phyloP scores from a whole-genome alignment of 2,329 filamentous ascomycete genomes.

The Xylogone sp. region DNA sequence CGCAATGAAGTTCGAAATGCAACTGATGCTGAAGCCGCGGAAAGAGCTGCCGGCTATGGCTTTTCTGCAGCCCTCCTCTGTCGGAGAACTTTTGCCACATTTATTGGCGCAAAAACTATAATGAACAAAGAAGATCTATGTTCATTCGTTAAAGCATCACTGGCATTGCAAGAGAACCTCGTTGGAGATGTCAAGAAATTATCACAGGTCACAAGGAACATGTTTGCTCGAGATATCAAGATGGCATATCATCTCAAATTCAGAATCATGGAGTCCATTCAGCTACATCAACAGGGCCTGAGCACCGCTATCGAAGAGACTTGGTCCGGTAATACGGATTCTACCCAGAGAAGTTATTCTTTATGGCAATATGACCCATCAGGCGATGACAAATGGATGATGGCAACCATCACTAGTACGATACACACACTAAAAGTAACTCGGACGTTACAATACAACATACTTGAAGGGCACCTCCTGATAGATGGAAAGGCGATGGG shows the following conservation, averaged over 20 bases:
- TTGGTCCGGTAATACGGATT: slow-evolving; percentile 36
- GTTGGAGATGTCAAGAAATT: slow-evolving; percentile 33
- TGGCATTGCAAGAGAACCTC: slow-evolving; percentile 43
- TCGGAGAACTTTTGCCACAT: slow-evolving; percentile 37
- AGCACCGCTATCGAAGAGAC: slow-evolving; percentile 32
- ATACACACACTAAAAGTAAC: slow-evolving; percentile 24
- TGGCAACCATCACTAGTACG: slow-evolving; percentile 23
- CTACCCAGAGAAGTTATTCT: slow-evolving; percentile 14
- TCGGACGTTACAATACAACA: slow-evolving; percentile 38
- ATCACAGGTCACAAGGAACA: slow-evolving; percentile 29
- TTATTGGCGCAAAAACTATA: slow-evolving; percentile 4
- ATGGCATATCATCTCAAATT: slow-evolving; percentile 33
- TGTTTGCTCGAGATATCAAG: slow-evolving; percentile 43
- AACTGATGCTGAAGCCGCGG: slow-evolving; percentile 32
- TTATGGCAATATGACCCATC: slow-evolving; percentile 23
- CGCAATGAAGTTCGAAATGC: slow-evolving; percentile 39
- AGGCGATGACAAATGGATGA: slow-evolving; percentile 28
- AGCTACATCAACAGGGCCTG: slow-evolving; percentile 23
- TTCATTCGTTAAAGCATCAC: slow-evolving; percentile 34
- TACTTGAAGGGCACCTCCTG: slow-evolving; percentile 43
- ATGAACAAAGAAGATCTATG: slow-evolving; percentile 14
- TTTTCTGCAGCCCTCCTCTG: slow-evolving; percentile 55
- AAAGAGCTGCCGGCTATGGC: slow-evolving; percentile 38
- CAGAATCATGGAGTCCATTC: slow-evolving; percentile 32
- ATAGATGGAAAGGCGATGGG: slow-evolving; percentile 45